Conservation (phyloP, 1,284 basidiomycete species). For the Lentinula novae-zelandiae region DNA sequence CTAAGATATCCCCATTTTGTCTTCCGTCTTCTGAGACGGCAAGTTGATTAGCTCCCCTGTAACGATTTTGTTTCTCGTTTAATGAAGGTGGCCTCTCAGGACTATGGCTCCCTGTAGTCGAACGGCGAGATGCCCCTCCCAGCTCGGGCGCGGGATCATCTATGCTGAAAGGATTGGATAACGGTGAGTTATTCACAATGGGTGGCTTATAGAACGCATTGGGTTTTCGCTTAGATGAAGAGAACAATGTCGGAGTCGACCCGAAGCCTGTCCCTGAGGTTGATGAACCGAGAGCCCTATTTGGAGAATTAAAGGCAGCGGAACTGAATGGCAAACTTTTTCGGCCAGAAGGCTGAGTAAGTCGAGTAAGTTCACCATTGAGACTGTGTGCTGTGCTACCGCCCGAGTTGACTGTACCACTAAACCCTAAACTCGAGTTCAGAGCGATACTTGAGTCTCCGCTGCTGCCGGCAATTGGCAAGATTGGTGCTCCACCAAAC, state of each 20-base stretch:
- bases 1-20: slow-evolving; percentile 14
- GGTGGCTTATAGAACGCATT: slow-evolving; percentile 16
- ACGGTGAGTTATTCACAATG: not conserved
- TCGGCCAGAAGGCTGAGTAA: not conserved
- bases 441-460: not conserved
- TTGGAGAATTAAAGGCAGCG: not conserved
- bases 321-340: not conserved
- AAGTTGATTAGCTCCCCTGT: slow-evolving; percentile 2
- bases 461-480: not conserved
- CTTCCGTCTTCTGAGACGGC: not conserved
- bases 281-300: not conserved
- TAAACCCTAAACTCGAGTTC: not conserved
- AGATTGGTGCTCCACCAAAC: slow-evolving; percentile 4
- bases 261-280: not conserved
- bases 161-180: not conserved
- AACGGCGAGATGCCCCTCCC: not conserved
- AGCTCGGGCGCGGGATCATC: not conserved
- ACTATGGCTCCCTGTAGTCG: not conserved
- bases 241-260: not conserved
- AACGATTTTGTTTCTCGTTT: not conserved
- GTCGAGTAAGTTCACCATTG: not conserved
- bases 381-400: not conserved
- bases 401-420: not conserved
- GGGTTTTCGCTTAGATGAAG: slow-evolving; percentile 7
- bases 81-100: not conserved